Evolutionary conservation across 768 basidiomycete genomes (phyloP).

Genomic region (Strobilomyces confusus): DNA sequence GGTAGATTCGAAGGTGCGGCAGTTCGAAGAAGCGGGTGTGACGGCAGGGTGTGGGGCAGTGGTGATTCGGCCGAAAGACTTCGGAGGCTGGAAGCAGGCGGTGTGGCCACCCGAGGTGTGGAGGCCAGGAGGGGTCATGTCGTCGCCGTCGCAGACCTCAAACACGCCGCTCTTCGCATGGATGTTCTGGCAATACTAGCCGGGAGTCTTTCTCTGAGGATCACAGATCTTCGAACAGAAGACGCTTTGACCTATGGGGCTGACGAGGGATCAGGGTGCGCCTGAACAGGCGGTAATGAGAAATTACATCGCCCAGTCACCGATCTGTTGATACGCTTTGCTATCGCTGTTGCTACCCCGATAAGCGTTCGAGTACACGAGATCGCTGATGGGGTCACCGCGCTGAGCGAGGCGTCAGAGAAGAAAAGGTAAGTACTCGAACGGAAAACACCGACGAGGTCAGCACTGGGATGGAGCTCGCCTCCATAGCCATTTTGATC

Average conservation of each 20-base stretch:
- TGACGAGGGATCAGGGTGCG: slow-evolving; percentile 18
- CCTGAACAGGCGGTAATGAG: not conserved
- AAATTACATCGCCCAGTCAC: slow-evolving; percentile 64
- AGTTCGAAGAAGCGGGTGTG: slow-evolving; percentile 42
- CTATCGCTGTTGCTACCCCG: slow-evolving; percentile 43
- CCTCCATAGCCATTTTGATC: slow-evolving; percentile 69
- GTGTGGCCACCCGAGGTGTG: slow-evolving; percentile 37
- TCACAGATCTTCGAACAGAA: slow-evolving; percentile 79
- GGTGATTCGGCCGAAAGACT: slow-evolving; percentile 42
- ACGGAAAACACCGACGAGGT: slow-evolving; percentile 37
- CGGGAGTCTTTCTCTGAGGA: slow-evolving; percentile 44
- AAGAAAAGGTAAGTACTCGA: slow-evolving; percentile 12
- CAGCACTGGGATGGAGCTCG: slow-evolving; percentile 76
- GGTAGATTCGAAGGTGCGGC: slow-evolving; percentile 34
- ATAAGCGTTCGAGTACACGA: slow-evolving; percentile 62
- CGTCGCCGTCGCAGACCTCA: slow-evolving; percentile 63
- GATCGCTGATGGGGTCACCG: slow-evolving; percentile 77
- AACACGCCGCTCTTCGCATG: slow-evolving; percentile 58
- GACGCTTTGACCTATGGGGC: slow-evolving; percentile 62
- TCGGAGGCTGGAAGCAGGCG: slow-evolving; percentile 47
- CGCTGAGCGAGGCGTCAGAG: slow-evolving; percentile 38
- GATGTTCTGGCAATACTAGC: slow-evolving; percentile 63
- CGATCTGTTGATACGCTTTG: slow-evolving; percentile 47
- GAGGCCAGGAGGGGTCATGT: slow-evolving; percentile 56
- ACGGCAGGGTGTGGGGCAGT: slow-evolving; percentile 41